A percentile compares a stretch with the other conserved stretches of the same genome.
Evolutionary conservation across 1,284 basidiomycete genomes (phyloP).

Genomic region (Cryptococcus hybrid): DNA sequence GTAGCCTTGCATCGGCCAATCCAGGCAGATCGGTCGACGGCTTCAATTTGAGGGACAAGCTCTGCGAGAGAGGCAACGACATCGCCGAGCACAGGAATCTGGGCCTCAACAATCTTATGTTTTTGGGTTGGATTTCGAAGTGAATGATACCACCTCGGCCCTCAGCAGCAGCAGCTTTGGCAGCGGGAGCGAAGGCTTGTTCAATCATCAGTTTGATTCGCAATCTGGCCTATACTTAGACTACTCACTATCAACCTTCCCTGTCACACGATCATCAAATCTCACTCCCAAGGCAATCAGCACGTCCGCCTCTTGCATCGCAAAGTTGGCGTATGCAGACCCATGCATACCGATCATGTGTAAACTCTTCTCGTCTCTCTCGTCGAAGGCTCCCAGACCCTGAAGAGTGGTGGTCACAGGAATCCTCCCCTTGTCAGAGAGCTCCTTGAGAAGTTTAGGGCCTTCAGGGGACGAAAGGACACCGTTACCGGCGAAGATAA

Average conservation of each 20-base stretch:
- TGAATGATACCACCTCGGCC: constrained; percentile 96
- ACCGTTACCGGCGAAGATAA: constrained; percentile 94
- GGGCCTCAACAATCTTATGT: constrained; percentile 95
- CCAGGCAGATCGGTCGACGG: constrained; percentile 71
- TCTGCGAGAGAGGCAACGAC: constrained; percentile 78
- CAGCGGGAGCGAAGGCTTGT: constrained; percentile 80
- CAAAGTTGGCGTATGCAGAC: constrained; percentile 93
- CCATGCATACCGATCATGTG: constrained; percentile 99
- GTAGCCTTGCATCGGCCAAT: constrained; percentile 75
- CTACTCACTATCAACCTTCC: constrained; percentile 67
- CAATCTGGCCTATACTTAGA: neutral
- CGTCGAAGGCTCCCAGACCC: constrained; percentile 93
- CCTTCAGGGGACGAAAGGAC: constrained; percentile 80
- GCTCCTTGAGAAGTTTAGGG: constrained; percentile 75
- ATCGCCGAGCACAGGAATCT: constrained; percentile 91
- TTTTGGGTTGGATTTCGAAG: constrained; percentile 98
- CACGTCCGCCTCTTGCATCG: constrained; percentile 96
- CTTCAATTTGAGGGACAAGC: constrained; percentile 75
- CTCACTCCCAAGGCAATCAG: constrained; percentile 95
- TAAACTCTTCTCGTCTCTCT: constrained; percentile 78
- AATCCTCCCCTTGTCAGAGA: constrained; percentile 84
- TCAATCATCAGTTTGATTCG: neutral
- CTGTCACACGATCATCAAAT: constrained; percentile 98
- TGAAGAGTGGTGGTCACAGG: constrained; percentile 97
- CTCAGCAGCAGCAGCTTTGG: constrained; percentile 77